phyloP scores from a whole-genome alignment of 306 rosid species.

The Hippophae gyantsensis region DNA sequence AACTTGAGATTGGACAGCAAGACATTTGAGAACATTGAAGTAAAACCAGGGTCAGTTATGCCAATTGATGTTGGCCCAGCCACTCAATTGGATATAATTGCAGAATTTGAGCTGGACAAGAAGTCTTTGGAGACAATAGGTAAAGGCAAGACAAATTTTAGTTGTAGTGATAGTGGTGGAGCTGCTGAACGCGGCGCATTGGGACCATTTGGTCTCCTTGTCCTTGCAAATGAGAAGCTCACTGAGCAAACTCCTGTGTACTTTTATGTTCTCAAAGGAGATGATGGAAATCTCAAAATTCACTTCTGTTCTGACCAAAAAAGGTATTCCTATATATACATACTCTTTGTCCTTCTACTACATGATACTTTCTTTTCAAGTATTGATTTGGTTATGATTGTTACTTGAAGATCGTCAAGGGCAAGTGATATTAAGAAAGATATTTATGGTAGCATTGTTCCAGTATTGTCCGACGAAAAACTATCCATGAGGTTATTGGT shows the following conservation, averaged over 20 bases:
- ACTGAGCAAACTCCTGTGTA: conserved; percentile 71
- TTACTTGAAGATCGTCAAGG: conserved; percentile 44
- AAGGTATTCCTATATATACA: conserved; percentile 30
- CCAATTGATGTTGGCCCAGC: conserved; percentile 54
- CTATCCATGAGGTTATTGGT: conserved; percentile 59
- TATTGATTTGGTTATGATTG: not conserved
- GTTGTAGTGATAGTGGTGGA: conserved; percentile 55
- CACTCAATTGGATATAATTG: conserved; percentile 77
- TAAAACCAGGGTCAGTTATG: conserved; percentile 49
- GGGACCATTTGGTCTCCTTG: conserved; percentile 84
- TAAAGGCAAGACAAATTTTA: conserved; percentile 29
- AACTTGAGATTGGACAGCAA: conserved; percentile 45
- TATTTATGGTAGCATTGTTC: conserved; percentile 54
- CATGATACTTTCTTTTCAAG: no score
- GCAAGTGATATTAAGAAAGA: conserved; percentile 61
- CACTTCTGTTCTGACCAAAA: conserved; percentile 67
- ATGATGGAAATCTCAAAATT: conserved; percentile 45
- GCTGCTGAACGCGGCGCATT: conserved; percentile 52
- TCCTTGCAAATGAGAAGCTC: conserved; percentile 60
- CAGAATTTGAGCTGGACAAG: conserved; percentile 67
- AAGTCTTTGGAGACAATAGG: conserved; percentile 37
- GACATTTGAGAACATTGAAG: conserved; percentile 37
- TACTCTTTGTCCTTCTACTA: not conserved
- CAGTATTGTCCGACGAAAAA: conserved; percentile 63
- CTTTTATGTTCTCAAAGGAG: conserved; percentile 58